Evolutionary conservation across 2,329 filamentous ascomycete genomes (phyloP).

Genomic region (Hypoxylon sp.): DNA sequence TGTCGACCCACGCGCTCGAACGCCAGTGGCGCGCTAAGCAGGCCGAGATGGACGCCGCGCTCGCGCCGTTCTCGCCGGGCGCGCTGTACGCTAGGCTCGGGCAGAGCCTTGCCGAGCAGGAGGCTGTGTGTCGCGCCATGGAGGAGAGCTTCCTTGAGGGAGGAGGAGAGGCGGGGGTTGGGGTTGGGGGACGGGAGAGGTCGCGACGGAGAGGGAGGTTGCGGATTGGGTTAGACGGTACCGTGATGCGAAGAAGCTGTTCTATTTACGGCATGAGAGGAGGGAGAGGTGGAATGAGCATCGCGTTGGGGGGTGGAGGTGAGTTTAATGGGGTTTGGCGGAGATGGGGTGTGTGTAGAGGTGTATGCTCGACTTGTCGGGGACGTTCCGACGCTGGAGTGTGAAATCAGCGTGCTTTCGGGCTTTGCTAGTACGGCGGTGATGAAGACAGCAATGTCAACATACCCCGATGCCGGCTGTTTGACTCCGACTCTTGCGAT

Average conservation of each 20-base stretch:
- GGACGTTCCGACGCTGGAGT: background rate
- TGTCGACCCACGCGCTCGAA: conserved; percentile 88
- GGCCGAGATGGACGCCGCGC: conserved; percentile 86
- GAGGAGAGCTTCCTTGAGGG: conserved; percentile 93
- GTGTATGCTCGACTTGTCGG: background rate
- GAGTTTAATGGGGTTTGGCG: conserved; percentile 51
- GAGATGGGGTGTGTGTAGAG: background rate
- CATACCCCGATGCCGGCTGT: background rate
- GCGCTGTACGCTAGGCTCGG: conserved; percentile 86
- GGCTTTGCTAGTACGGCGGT: background rate
- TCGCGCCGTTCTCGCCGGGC: conserved; percentile 88
- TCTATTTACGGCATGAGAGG: conserved; percentile 85
- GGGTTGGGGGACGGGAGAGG: conserved; percentile 55
- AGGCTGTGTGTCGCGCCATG: conserved; percentile 81
- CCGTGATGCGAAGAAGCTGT: conserved; percentile 82
- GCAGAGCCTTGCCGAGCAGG: conserved; percentile 86
- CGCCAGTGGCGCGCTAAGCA: conserved; percentile 94
- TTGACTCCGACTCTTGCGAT: background rate
- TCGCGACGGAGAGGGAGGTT: conserved; percentile 84
- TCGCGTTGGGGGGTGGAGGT: conserved; percentile 93
- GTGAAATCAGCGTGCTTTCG: background rate
- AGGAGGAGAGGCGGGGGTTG: conserved; percentile 46
- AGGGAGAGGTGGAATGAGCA: conserved; percentile 97
- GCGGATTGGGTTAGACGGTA: conserved; percentile 87
- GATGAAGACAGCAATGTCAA: background rate